A percentile compares a stretch with the other conserved stretches of the same genome.
These are phyloP conservation scores for Sideroxylon spinosum DNA, from an alignment of 179 eudicot genomes.

Conservation along the genomic window DNA sequence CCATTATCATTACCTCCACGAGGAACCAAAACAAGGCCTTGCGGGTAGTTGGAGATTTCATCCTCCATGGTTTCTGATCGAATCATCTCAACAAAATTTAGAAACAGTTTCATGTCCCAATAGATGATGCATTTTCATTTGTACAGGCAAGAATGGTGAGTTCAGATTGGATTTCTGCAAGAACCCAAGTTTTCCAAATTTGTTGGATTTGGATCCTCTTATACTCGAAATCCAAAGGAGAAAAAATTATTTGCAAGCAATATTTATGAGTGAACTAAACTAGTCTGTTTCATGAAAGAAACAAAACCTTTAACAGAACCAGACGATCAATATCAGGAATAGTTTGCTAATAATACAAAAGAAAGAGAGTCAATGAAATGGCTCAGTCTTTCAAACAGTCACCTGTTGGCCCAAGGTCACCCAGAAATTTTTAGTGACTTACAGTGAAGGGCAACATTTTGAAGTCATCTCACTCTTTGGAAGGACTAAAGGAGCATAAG, in stretches of 20 bases:
- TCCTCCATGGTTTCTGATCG: slow-evolving; percentile 69
- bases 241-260: neutral
- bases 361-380: neutral
- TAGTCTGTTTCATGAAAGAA: neutral
- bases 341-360: neutral
- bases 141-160: neutral
- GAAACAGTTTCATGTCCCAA: slow-evolving; percentile 14
- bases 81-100: slow-evolving; percentile 2
- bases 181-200: neutral
- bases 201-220: too few relatives aligned
- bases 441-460: neutral
- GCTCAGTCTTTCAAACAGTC: neutral
- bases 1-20: slow-evolving; percentile 61
- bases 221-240: too few relatives aligned
- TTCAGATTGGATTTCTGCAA: neutral
- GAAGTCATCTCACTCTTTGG: too few relatives aligned
- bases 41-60: slow-evolving; percentile 63
- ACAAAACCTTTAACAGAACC: neutral
- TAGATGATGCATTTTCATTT: neutral
- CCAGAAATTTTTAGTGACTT: neutral
- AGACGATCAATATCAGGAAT: neutral
- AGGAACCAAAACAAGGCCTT: slow-evolving; percentile 90
- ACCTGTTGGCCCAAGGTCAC: neutral
- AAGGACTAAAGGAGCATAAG: too few relatives aligned
- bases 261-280: too few relatives aligned